These are phyloP conservation scores for Stygiomarasmius scandens DNA, from an alignment of 1,284 basidiomycete species.

Conservation along the genomic window DNA sequence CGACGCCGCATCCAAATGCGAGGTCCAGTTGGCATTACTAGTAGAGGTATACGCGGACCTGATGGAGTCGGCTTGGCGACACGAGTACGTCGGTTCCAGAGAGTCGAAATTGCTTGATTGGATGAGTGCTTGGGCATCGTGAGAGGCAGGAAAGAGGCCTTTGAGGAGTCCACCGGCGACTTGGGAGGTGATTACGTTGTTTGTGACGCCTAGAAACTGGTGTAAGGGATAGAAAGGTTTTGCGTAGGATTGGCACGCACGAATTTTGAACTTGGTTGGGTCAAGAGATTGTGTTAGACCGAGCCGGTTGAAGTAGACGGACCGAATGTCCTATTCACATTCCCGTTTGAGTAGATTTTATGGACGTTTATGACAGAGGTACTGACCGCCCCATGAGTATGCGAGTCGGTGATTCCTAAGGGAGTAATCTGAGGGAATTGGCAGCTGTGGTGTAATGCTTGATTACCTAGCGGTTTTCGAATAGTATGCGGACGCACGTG, in stretches of 20 bases:
- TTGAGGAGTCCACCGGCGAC: constrained; percentile 47
- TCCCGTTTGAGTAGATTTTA: no score
- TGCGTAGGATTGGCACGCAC: constrained; percentile 27
- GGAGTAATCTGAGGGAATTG: constrained; percentile 49
- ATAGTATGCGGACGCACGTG: constrained; percentile 32
- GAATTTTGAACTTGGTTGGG: constrained; percentile 33
- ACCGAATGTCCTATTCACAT: constrained; percentile 38
- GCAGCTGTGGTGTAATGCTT: constrained; percentile 32
- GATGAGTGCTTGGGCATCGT: constrained; percentile 34
- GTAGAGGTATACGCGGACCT: constrained; percentile 34
- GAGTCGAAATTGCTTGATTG: constrained; percentile 44
- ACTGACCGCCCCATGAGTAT: constrained; percentile 42
- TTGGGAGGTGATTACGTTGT: constrained; percentile 52
- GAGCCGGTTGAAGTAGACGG: constrained; percentile 42
- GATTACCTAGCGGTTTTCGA: neutral
- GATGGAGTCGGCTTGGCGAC: constrained; percentile 37
- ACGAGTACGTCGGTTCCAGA: constrained; percentile 45
- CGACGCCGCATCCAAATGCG: constrained; percentile 38
- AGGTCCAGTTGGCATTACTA: constrained; percentile 39
- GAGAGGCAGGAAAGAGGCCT: constrained; percentile 43
- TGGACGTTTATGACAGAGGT: no score
- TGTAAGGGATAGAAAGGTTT: no score
- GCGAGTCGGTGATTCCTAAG: constrained; percentile 42
- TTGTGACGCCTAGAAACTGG: constrained; percentile 43
- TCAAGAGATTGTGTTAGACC: constrained; percentile 34